A percentile compares a stretch with the other conserved stretches of the same genome.
Conservation (phyloP, 2,329 filamentous ascomycete species). For the Chrysoporthe puriensis region DNA sequence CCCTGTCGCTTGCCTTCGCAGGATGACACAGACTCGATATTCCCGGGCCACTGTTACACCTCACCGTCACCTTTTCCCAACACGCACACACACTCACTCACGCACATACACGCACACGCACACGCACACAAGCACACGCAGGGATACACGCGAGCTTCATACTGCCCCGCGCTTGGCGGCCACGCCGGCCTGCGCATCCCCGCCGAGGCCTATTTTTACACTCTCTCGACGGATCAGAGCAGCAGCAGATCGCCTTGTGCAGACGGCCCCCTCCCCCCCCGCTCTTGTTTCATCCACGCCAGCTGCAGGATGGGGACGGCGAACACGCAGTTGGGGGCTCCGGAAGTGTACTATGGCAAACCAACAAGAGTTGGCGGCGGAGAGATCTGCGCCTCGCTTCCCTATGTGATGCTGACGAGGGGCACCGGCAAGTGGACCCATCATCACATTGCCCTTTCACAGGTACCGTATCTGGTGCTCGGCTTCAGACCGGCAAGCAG, state of each 20-base stretch:
- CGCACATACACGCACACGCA: too few relatives aligned
- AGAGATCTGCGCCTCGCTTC: too few relatives aligned
- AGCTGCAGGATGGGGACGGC: neutral
- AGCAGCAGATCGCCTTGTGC: neutral
- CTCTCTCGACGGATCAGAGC: neutral
- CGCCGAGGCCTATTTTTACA: neutral
- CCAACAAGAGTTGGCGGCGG: too few relatives aligned
- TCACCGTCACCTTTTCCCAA: too few relatives aligned
- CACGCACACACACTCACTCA: too few relatives aligned
- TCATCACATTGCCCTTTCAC: neutral
- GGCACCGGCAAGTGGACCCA: too few relatives aligned
- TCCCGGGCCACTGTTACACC: too few relatives aligned
- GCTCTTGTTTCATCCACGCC: neutral
- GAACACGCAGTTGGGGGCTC: neutral
- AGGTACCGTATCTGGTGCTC: neutral
- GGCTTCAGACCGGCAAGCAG: neutral
- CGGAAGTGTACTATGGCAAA: too few relatives aligned
- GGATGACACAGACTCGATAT: too few relatives aligned
- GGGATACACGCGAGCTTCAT: neutral
- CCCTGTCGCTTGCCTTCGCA: too few relatives aligned
- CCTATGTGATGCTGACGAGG: too few relatives aligned
- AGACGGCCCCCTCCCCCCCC: neutral
- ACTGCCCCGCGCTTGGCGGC: neutral
- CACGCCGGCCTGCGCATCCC: neutral
- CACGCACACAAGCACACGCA: too few relatives aligned